These are phyloP conservation scores for Cystobasidium sp. DNA, from an alignment of 1,284 basidiomycete species.

Conservation along the genomic window DNA sequence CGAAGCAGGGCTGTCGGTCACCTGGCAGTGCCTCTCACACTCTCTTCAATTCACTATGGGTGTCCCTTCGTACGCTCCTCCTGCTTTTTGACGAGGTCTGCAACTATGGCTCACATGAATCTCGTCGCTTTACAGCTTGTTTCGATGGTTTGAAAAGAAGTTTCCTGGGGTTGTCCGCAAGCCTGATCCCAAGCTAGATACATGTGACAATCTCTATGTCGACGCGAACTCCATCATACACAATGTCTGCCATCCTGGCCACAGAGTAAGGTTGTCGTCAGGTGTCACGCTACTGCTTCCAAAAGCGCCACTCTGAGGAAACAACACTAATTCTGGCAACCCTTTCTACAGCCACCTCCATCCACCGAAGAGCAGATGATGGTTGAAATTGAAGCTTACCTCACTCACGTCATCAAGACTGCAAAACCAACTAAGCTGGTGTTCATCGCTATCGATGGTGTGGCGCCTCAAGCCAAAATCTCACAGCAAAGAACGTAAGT, in stretches of 20 bases:
- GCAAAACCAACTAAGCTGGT: constrained; percentile 89
- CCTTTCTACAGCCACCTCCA: constrained; percentile 71
- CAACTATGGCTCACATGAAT: background rate
- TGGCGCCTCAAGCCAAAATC: constrained; percentile 98
- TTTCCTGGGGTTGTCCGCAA: constrained; percentile 38
- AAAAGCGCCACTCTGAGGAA: background rate
- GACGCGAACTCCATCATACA: constrained; percentile 43
- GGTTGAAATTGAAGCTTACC: constrained; percentile 94
- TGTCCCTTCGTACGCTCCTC: constrained; percentile 34
- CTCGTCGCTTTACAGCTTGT: constrained; percentile 19
- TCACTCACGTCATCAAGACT: constrained; percentile 97
- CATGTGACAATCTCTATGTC: constrained; percentile 43
- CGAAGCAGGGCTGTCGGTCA: constrained; percentile 4
- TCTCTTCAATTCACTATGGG: constrained; percentile 10
- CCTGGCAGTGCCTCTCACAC: background rate
- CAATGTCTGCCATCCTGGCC: constrained; percentile 34
- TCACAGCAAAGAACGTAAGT: constrained; percentile 80
- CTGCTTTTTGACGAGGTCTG: background rate
- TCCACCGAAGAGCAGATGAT: constrained; percentile 99
- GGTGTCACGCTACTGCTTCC: background rate
- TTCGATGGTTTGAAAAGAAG: constrained; percentile 40
- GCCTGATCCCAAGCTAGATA: constrained; percentile 17
- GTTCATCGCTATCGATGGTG: constrained; percentile 99
- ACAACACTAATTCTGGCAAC: background rate
- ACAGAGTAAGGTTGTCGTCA: constrained; percentile 11